Percentiles rank a stretch among this genome's conserved stretches.
phyloP scores from a whole-genome alignment of 345 rosid species.

The Camelina neglecta region DNA sequence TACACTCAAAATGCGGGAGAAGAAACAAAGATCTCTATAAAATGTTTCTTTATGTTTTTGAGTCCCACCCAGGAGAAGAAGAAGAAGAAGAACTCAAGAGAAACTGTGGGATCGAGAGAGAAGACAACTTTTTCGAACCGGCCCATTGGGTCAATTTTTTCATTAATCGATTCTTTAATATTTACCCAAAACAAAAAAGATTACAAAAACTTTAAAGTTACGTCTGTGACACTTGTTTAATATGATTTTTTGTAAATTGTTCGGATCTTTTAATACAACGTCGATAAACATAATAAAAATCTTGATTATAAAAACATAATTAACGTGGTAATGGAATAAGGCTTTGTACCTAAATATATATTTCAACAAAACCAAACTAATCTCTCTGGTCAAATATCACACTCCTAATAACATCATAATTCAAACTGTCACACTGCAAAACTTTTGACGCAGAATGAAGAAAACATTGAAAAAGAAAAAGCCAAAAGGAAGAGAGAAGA shows the following conservation, averaged over 20 bases:
- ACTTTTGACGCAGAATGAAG: constrained; percentile 13
- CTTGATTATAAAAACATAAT: constrained; percentile 2
- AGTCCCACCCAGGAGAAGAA: too few species aligned
- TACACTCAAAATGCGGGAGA: constrained; percentile 32
- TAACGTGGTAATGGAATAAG: constrained; percentile 6
- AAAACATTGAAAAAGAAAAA: constrained; percentile 2
- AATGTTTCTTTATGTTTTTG: neutral
- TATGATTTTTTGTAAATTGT: too few species aligned
- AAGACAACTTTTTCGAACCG: neutral
- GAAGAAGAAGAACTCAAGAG: neutral
- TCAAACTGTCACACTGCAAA: constrained; percentile 11
- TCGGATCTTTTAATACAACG: too few species aligned
- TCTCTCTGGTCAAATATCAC: constrained; percentile 33
- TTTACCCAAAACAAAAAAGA: neutral
- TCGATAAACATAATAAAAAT: too few species aligned
- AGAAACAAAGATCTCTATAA: constrained; percentile 36
- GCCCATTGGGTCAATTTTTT: neutral
- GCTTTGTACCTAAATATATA: constrained; percentile 13
- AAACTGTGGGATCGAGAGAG: constrained; percentile 29
- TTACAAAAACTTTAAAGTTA: too few species aligned
- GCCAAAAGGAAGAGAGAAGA: constrained; percentile 11
- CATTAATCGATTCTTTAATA: neutral
- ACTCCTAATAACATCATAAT: constrained; percentile 29
- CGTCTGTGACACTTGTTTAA: too few species aligned
- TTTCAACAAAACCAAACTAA: constrained; percentile 11